These are phyloP conservation scores for Penium margaritaceum DNA, from an alignment of 139 green algal species.

Conservation along the genomic window DNA sequence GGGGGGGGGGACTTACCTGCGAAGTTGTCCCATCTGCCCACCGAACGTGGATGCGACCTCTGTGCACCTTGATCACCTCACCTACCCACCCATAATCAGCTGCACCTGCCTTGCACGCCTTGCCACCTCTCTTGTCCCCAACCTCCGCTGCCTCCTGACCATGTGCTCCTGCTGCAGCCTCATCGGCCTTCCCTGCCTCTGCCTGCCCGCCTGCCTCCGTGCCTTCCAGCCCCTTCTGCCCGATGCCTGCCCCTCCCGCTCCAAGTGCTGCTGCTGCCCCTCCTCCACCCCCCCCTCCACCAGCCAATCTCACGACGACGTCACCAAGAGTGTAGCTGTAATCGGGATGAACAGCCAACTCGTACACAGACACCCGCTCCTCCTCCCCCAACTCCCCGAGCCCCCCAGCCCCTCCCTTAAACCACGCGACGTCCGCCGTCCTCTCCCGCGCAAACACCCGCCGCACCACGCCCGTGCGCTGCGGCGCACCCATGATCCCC, in stretches of 20 bases:
- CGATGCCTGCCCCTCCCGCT: background rate
- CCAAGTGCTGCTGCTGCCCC: background rate
- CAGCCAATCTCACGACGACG: conserved; percentile 21
- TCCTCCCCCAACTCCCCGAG: background rate
- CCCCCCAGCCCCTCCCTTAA: conserved; percentile 10
- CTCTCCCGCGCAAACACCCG: conserved; percentile 32
- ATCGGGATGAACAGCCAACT: conserved; percentile 44
- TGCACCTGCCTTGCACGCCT: too few relatives aligned
- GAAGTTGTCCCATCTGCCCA: too few relatives aligned
- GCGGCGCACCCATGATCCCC: background rate
- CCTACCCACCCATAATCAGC: too few relatives aligned
- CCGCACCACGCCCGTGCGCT: conserved; percentile 14
- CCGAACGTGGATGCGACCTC: too few relatives aligned
- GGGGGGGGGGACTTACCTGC: too few relatives aligned
- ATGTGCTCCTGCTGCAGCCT: too few relatives aligned
- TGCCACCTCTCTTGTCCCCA: too few relatives aligned
- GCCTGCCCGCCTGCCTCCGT: background rate
- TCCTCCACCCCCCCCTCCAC: background rate
- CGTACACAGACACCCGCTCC: conserved; percentile 47
- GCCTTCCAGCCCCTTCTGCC: background rate
- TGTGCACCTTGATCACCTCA: too few relatives aligned
- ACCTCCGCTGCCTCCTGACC: too few relatives aligned
- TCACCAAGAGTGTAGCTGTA: conserved; percentile 47
- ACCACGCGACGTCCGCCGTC: conserved; percentile 43
- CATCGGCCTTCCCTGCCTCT: too few relatives aligned